Evolutionary conservation across 2,329 filamentous ascomycete genomes (phyloP), one percentile per base, ranked within the genome.

Genomic region (Pseudocercospora pini-densiflorae): DNA sequence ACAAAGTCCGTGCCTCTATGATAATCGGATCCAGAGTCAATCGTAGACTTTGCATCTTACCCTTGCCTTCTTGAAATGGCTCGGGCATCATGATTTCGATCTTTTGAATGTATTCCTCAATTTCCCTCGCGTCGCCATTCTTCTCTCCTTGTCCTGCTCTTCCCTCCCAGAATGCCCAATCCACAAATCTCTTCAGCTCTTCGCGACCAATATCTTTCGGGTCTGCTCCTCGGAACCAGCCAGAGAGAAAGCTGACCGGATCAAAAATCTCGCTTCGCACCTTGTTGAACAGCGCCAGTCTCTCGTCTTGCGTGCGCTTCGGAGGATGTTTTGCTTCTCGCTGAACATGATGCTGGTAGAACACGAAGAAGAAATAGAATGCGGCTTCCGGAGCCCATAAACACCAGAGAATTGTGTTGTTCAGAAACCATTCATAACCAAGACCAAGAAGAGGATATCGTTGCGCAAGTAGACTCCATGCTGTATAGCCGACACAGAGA

Each of bases 191-290:
- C 70, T 83, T 84, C 61, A 92, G 77, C 72, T 92, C 91, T n/a
- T 91, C 88, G n/a, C 85, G 81, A 53, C 84, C 82, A 62, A 92
- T 87, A 36, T 89, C 87, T 19, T 80, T 76, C 1, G 81, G 64
- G 9, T 84, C 80, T 1, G 89, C 87, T 33, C 86, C 87, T n/a
- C 88, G 80, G 69, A 92, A 91, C 90, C 90, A 92, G 66, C 83
- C 81, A 58, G 79, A 81, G 49, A 92, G 70, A 72, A 90, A 92
- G 23, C 77, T 77, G 62, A 87, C 84, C 0, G 82, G 79, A 68
- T 88, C 83, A 0, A 85, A 79, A 3, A 90, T 82, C 70, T 85
- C 87, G 33, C 79, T 79, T 66, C 85, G 80, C 76, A 87, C 88
- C 45, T 82, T 82, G 59, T 82, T 77, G 73, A 91, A 90, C 2